These are phyloP conservation scores for Neoboletus brunneissimus DNA, from an alignment of 768 basidiomycete genomes.

Conservation along the genomic window DNA sequence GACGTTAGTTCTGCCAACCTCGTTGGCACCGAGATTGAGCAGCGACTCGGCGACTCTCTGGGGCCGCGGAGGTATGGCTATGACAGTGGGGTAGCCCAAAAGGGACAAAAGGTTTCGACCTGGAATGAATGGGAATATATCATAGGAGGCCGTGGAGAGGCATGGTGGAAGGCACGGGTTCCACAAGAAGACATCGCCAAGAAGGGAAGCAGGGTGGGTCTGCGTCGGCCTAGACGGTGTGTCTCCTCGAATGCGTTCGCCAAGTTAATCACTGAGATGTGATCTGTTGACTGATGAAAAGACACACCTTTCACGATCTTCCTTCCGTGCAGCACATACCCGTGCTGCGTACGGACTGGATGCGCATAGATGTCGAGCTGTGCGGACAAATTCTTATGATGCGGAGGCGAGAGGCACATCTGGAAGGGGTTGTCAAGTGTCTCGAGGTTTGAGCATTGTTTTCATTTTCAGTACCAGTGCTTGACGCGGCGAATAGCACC, in stretches of 20 bases:
- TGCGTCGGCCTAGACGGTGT: slow-evolving; percentile 29
- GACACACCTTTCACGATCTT: slow-evolving; percentile 66
- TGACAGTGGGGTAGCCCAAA: slow-evolving; percentile 2
- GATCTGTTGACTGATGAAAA: slow-evolving; percentile 36
- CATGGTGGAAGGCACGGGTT: slow-evolving; percentile 19
- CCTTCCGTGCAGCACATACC: slow-evolving; percentile 45
- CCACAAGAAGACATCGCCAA: slow-evolving; percentile 12
- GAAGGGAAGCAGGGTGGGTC: slow-evolving; percentile 8
- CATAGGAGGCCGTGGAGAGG: slow-evolving; percentile 11
- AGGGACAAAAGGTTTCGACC: slow-evolving; percentile 43
- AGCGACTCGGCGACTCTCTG: slow-evolving; percentile 5
- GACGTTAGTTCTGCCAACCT: slow-evolving; percentile 29
- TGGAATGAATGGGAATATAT: slow-evolving; percentile 42
- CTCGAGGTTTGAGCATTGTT: slow-evolving; percentile 43
- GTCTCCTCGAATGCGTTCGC: slow-evolving; percentile 1
- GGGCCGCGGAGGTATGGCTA: background rate
- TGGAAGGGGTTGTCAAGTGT: slow-evolving; percentile 60
- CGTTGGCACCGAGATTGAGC: slow-evolving; percentile 15
- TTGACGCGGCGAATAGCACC: slow-evolving; percentile 34
- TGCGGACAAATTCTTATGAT: slow-evolving; percentile 72
- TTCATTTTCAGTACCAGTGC: slow-evolving; percentile 5
- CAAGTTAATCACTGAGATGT: background rate
- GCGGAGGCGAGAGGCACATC: slow-evolving; percentile 63
- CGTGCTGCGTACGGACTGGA: slow-evolving; percentile 56
- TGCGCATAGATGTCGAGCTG: slow-evolving; percentile 78